These are phyloP conservation scores for Cytospora schulzeri DNA, from an alignment of 2,329 filamentous ascomycete species.

Conservation along the genomic window DNA sequence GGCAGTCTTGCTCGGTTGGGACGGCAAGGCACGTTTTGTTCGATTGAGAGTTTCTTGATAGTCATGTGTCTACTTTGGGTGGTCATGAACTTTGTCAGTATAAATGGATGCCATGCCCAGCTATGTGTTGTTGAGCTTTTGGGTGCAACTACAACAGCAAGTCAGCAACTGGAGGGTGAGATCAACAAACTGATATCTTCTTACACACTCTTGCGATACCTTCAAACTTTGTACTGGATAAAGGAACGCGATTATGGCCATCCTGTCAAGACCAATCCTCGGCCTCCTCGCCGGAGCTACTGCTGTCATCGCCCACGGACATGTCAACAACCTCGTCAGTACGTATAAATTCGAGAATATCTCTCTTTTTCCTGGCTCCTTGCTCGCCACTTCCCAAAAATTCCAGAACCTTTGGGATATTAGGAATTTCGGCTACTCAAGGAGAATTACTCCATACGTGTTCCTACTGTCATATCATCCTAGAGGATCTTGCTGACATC, in stretches of 20 bases:
- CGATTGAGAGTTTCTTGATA: neutral
- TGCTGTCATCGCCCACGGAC: conserved; percentile 17
- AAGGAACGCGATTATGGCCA: neutral
- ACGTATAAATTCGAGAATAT: neutral
- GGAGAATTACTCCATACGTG: neutral
- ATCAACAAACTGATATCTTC: neutral
- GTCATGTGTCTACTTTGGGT: neutral
- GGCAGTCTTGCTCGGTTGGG: neutral
- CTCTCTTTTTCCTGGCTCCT: neutral
- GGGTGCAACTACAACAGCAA: no score
- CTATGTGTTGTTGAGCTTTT: neutral
- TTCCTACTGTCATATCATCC: neutral
- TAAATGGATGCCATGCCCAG: neutral
- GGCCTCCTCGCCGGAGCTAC: conserved; percentile 6
- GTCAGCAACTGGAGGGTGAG: no score
- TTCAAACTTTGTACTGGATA: neutral
- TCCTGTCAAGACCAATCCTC: neutral
- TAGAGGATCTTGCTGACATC: neutral
- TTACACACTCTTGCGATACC: neutral
- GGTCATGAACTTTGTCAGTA: no score
- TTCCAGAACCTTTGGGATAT: no score
- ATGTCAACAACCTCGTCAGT: conserved; percentile 27
- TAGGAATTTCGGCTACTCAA: neutral
- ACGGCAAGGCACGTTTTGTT: neutral
- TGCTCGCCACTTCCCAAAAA: no score